These are phyloP conservation scores for Aspergillus clavatus DNA, from an alignment of 2,329 filamentous ascomycete genomes.

Conservation along the genomic window DNA sequence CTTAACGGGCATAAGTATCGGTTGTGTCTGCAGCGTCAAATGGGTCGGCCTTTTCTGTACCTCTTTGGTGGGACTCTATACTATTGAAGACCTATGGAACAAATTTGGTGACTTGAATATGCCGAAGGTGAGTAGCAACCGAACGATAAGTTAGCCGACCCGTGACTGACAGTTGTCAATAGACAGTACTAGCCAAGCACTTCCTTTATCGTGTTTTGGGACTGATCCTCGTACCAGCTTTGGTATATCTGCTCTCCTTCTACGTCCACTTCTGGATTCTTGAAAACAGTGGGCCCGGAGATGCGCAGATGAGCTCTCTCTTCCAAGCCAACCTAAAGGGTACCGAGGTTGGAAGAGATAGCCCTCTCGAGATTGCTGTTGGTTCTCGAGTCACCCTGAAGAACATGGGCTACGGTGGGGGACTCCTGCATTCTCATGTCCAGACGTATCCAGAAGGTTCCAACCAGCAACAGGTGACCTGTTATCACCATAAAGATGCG, in stretches of 20 bases:
- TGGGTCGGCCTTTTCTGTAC: conserved; percentile 96
- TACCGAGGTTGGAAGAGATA: conserved; percentile 90
- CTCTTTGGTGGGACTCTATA: conserved; percentile 91
- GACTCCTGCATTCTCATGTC: conserved; percentile 90
- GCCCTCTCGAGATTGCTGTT: conserved; percentile 82
- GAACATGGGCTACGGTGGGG: conserved; percentile 99
- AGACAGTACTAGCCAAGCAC: conserved; percentile 68
- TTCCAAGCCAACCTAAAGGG: conserved; percentile 96
- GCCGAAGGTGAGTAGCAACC: conserved; percentile 59
- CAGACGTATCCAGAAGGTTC: conserved; percentile 96
- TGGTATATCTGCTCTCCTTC: conserved; percentile 95
- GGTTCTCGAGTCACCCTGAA: conserved; percentile 91
- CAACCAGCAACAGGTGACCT: conserved; percentile 91
- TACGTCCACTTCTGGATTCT: conserved; percentile 91
- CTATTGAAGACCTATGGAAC: conserved; percentile 92
- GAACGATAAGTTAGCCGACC: conserved; percentile 1
- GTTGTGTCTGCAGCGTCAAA: conserved; percentile 97
- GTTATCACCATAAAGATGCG: conserved; percentile 98
- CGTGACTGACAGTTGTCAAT: conserved; percentile 31
- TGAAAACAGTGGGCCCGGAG: conserved; percentile 87
- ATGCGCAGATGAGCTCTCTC: conserved; percentile 99
- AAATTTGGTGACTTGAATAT: conserved; percentile 95
- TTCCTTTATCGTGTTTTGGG: conserved; percentile 74
- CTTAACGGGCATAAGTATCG: conserved; percentile 90
- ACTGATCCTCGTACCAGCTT: conserved; percentile 79